Base-by-base conservation (phyloP, 768 basidiomycete genomes). In the Amanita pseudoporphyria region DNA sequence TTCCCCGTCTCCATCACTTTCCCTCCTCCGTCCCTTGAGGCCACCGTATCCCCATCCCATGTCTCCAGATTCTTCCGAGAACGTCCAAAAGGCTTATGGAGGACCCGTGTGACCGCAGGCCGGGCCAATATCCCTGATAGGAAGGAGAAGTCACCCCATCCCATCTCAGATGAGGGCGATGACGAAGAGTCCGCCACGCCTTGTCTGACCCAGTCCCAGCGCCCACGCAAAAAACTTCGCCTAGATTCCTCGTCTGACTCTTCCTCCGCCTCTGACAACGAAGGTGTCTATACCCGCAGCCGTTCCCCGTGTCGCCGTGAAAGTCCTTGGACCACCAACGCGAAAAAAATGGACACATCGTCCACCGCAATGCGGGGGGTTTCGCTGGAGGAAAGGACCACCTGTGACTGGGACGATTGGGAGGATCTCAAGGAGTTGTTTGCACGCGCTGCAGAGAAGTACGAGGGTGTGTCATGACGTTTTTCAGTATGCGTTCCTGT, bases 341-440 rank as follows among this genome's bases (percentile, higher is more conserved):
- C 9, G 10, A 21, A 22, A 19, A 22, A 14, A 18, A 45, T 74
- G 72, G 67, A 71, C 50, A 66, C 63, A 1, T 69, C 73, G 6
- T 60, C 69, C 22, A 66, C 63, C 7, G 66, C 66, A 10, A 58
- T 55, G 1, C 55, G 60, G 3, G 54, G 67, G 51, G 10, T 52
- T 1, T 3, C 50, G 47, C 9, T 40, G 53, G 33, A 51, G 57
- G 56, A 57, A 16, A 54, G 49, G 3, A 47, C 46, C 1, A 57
- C 62, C 0, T 71, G 64, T 49, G 64, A 67, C 44, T 54, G 67
- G 42, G 74, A 77, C 47, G 82, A 84, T 57, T 84, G 83, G 84
- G 72, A 79, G 47, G 76, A 78, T 61, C 65, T 84, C 38, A 84
- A 83, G 60, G 78, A 80, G 50, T 67, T 83, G 9, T 82, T 81